A percentile compares a stretch with the other conserved stretches of the same genome.
Conservation (phyloP, 129 eudicot genomes). For the Arctium minus region DNA sequence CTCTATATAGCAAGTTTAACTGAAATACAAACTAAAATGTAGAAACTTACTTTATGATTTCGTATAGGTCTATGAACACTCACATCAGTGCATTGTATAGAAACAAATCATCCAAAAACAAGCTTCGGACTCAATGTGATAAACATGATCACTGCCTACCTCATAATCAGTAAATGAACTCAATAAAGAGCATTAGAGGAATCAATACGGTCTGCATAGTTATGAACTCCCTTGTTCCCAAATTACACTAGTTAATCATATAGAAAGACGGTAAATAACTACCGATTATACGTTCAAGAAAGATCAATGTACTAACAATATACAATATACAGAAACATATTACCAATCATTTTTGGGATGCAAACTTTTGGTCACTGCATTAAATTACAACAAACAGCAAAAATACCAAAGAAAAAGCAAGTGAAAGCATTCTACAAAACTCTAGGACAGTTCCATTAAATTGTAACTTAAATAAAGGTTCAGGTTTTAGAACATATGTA, state of each 20-base stretch:
- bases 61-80: neutral
- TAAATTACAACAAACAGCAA: constrained; percentile 4
- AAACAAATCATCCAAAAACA: neutral
- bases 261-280: neutral
- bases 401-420: constrained; percentile 10
- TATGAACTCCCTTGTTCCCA: neutral
- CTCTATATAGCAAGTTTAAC: neutral
- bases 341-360: neutral
- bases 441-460: neutral
- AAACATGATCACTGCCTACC: neutral
- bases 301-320: constrained; percentile 7
- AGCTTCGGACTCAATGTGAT: neutral
- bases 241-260: neutral
- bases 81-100: neutral
- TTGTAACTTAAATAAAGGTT: neutral
- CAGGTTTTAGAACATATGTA: neutral
- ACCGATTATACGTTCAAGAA: neutral
- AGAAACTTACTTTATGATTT: neutral
- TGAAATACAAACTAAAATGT: neutral
- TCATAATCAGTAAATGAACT: neutral
- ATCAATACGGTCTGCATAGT: neutral
- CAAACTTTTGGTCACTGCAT: neutral
- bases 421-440: constrained; percentile 1
- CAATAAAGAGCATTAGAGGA: neutral
- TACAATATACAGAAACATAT: constrained; percentile 7